phyloP scores from a whole-genome alignment of 2,329 filamentous ascomycete species.

The Botrytis sinoallii region DNA sequence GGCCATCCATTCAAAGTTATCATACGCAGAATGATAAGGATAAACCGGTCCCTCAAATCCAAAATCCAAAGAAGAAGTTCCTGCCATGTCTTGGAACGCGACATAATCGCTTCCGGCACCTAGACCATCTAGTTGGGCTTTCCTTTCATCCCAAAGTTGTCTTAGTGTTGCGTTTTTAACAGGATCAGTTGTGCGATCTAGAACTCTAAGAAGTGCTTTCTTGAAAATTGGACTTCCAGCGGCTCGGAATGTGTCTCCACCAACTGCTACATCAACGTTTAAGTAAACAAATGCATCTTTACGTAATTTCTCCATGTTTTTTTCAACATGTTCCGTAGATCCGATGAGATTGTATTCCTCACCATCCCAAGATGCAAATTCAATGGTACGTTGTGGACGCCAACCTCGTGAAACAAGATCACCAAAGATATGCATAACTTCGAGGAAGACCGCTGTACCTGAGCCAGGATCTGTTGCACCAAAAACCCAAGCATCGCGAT shows the following conservation, averaged over 20 bases:
- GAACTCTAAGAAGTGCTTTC: conserved; percentile 66
- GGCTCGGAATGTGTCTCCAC: conserved; percentile 71
- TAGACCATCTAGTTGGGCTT: conserved; percentile 61
- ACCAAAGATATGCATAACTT: conserved; percentile 82
- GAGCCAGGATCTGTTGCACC: conserved; percentile 83
- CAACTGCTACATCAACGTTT: conserved; percentile 83
- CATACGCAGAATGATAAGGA: conserved; percentile 82
- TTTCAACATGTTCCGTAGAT: conserved; percentile 92
- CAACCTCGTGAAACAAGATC: conserved; percentile 74
- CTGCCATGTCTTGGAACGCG: conserved; percentile 87
- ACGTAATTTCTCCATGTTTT: conserved; percentile 69
- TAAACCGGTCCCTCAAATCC: conserved; percentile 64
- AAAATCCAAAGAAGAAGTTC: conserved; percentile 83
- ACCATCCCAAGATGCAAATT: conserved; percentile 96
- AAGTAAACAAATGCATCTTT: conserved; percentile 79
- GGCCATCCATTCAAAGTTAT: conserved; percentile 84
- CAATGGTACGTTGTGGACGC: conserved; percentile 89
- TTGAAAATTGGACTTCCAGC: conserved; percentile 78
- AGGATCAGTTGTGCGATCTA: conserved; percentile 74
- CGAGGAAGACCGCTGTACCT: conserved; percentile 87
- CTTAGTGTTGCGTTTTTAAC: conserved; percentile 67
- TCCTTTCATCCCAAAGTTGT: conserved; percentile 69
- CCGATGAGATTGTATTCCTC: conserved; percentile 91
- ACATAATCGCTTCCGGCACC: conserved; percentile 80
- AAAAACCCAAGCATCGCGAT: conserved; percentile 89